Percentiles rank a stretch among this genome's conserved stretches.
These are phyloP conservation scores for Nemophila menziesii DNA, from an alignment of 257 asterid genomes.

Conservation along the genomic window DNA sequence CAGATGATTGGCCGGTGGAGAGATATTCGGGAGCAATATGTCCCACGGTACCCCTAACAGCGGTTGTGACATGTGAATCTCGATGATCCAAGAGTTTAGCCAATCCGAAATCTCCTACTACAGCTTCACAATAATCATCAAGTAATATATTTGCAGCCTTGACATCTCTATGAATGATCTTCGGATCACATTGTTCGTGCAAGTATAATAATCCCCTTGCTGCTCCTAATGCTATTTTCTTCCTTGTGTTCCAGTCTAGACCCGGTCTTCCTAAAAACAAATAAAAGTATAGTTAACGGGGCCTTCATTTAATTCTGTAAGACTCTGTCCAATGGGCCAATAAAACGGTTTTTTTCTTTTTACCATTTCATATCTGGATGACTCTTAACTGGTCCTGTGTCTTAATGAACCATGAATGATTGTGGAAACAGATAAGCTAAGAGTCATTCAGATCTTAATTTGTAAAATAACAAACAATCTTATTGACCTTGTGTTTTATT, in stretches of 20 bases:
- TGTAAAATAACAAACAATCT: no score
- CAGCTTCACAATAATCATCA: constrained; percentile 81
- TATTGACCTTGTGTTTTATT: not conserved
- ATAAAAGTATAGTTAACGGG: not conserved
- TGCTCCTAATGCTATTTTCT: constrained; percentile 79
- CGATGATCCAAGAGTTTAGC: constrained; percentile 91
- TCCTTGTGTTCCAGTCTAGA: constrained; percentile 76
- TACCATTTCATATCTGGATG: no score
- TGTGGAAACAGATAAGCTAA: no score
- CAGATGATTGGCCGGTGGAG: constrained; percentile 95
- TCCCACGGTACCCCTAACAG: constrained; percentile 96
- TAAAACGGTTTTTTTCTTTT: no score
- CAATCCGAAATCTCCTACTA: constrained; percentile 94
- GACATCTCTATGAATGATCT: constrained; percentile 94
- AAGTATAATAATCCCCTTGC: constrained; percentile 79
- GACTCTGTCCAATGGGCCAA: no score
- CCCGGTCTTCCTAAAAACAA: constrained; percentile 54
- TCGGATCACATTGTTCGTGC: constrained; percentile 96
- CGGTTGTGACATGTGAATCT: constrained; percentile 88
- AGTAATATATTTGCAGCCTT: constrained; percentile 94
- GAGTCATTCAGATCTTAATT: no score
- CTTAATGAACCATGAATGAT: no score
- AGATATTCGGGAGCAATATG: constrained; percentile 94
- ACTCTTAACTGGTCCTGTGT: no score
- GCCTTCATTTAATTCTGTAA: no score